phyloP scores from a whole-genome alignment of 768 basidiomycete genomes.

The Hortiboletus flavorubellus region DNA sequence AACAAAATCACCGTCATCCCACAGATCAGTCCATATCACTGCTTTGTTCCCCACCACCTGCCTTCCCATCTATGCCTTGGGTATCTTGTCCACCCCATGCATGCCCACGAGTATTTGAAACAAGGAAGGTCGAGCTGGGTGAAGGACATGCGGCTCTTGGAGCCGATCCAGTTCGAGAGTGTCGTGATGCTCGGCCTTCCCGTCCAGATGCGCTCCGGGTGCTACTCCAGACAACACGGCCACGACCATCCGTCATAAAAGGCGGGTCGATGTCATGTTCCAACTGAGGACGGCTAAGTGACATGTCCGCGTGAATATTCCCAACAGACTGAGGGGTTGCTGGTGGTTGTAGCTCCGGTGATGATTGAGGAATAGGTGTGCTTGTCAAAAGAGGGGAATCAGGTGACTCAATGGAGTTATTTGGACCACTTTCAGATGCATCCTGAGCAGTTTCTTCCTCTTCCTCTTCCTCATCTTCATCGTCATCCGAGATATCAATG shows the following conservation, averaged over 20 bases:
- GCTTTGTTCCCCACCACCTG: slow-evolving; percentile 10
- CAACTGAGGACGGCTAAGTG: slow-evolving; percentile 16
- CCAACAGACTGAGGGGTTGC: neutral
- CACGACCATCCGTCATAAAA: slow-evolving; percentile 64
- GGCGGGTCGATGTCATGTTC: slow-evolving; percentile 43
- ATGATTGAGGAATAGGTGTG: neutral
- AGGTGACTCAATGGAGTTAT: neutral
- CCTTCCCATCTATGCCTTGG: slow-evolving; percentile 18
- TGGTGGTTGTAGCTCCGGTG: neutral
- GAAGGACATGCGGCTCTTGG: slow-evolving; percentile 18
- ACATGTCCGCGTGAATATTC: slow-evolving; percentile 1
- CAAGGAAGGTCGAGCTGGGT: slow-evolving; percentile 3
- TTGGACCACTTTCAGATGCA: neutral
- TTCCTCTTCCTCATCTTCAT: slow-evolving; percentile 26
- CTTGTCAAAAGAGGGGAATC: neutral
- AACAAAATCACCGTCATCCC: neutral
- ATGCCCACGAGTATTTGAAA: slow-evolving; percentile 16
- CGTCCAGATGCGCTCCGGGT: slow-evolving; percentile 22
- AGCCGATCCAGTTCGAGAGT: slow-evolving; percentile 20
- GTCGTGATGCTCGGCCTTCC: slow-evolving; percentile 22
- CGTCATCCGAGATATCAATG: slow-evolving; percentile 33
- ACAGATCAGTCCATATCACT: slow-evolving; percentile 11
- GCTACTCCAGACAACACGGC: slow-evolving; percentile 51
- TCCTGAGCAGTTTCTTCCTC: slow-evolving; percentile 6
- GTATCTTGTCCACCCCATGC: slow-evolving; percentile 21